Base-by-base conservation (phyloP, 2,329 filamentous ascomycete genomes). In the Orbilia blumenaviensis region DNA sequence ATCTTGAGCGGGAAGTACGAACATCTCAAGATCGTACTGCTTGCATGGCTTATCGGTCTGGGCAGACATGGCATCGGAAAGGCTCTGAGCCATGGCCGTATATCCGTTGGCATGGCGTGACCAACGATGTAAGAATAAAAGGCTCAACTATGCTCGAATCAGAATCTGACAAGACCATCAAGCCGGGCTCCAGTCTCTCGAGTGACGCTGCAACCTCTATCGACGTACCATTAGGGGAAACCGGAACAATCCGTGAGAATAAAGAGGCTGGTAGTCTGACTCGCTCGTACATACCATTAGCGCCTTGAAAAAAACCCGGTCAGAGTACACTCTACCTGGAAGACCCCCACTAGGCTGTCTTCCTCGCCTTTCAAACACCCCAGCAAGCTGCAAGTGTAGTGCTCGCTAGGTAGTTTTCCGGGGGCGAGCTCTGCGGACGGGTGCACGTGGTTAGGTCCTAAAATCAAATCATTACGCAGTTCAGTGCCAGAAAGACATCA, bases 281-380 rank as follows among this genome's bases (percentile, higher is more conserved):
- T 25, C 27, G 8, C 42, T 29, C 25, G 29, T 38, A 12, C 21
- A 25, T 16, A 23, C 21, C 8, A 48, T 29, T 60, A 25, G 29
- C n/a, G 12, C 27, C 16, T 42, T 16, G 27, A 18, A 58, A 52
- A n/a, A 50, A 68, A 60, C 66, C 66, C 8, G 66, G 66, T 63
- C n/a, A 62, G 14, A 34, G n/a, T 41, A 36, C n/a, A 32, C 42
- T 21, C 7, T 56, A 36, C 52, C 52, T 25, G 18, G 32, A 6
- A 36, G 27, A 23, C 66, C 29, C 46, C 46, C 46, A 50, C 46
- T 27, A 25, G 46, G 42, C 42, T 46, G n/a, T n/a, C 32, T 8
- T 34, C 14, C 25, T 50, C 23, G 25, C 23, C 21, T 48, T 48
- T 27, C 14, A 48, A 7, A 7, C 23, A 12, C 44, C 41, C 34